Conservation (phyloP, 2,329 filamentous ascomycete species). For the Nothophaeocryptopus gaeumannii region DNA sequence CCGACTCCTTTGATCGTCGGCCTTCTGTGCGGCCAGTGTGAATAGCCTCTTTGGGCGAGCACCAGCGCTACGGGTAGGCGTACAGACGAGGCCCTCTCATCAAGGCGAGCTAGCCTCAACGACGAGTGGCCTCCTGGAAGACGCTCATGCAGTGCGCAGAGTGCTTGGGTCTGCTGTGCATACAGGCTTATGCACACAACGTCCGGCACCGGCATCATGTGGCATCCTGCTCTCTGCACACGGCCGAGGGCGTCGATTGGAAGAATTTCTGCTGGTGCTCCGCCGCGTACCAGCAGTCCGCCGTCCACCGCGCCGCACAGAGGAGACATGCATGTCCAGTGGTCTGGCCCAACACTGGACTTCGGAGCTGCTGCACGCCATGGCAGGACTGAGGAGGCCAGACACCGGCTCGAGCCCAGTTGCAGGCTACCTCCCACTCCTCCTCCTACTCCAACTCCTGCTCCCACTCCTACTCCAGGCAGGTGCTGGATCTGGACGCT, state of each 20-base stretch:
- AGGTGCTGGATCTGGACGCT: constrained; percentile 1
- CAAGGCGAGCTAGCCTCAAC: constrained; percentile 3
- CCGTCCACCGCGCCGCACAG: not conserved
- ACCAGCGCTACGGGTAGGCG: constrained; percentile 11
- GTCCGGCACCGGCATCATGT: not conserved
- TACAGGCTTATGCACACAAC: not conserved
- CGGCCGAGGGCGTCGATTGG: not conserved
- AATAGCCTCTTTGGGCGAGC: constrained; percentile 8
- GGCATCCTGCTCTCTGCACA: not conserved
- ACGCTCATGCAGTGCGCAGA: not conserved
- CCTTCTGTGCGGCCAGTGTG: constrained; percentile 11
- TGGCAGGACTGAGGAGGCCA: not conserved
- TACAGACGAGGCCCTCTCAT: not conserved
- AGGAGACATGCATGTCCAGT: not conserved
- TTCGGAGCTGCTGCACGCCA: not conserved
- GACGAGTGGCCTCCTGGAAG: not conserved
- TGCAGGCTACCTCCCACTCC: no score
- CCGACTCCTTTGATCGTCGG: constrained; percentile 16
- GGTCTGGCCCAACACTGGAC: not conserved
- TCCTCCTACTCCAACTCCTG: no score
- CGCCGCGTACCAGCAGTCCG: constrained; percentile 1
- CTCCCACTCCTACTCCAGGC: not conserved
- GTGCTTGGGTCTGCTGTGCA: constrained; percentile 1
- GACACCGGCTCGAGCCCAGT: not conserved
- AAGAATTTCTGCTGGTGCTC: not conserved